Evolutionary conservation across 2,329 filamentous ascomycete species (phyloP), one percentile per base, ranked within the genome.

Genomic region (Xylariaceae sp.): DNA sequence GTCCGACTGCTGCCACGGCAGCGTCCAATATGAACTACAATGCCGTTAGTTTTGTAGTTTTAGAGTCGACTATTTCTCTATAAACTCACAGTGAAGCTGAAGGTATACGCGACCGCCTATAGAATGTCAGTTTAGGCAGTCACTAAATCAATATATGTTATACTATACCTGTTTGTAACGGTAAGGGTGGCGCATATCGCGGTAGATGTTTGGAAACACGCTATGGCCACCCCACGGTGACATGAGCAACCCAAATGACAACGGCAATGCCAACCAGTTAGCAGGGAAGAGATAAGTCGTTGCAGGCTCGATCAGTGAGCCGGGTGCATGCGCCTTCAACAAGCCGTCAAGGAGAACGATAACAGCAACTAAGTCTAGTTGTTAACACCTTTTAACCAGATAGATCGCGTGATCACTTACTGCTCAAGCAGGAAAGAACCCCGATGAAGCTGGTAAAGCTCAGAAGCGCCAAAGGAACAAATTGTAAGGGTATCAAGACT

Each of bases 361-460:
- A 37, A 88, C 74, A n/a, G 93, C 89, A 73, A 98, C 90, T 93
- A 66, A 2, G 37, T 19, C 50, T n/a, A 7, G 37, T 37, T 42
- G 32, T 62, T 20, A 62, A 37, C 43, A 58, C 41, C 44, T 21
- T 2, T 12, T 14, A 20, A 23, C 10, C 18, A 18, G n/a, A 7
- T n/a, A 10, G 9, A n/a, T 52, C 37, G 3, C 18, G 42, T 18
- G 14, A 19, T 19, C 16, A 88, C 89, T 79, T 78, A 93, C 90
- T 97, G 67, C 87, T 87, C 63, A 96, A 88, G 64, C 91, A 96
- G 54, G 86, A 93, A 64, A 97, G 79, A 50, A 99, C 96, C n/a
- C 93, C 93, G 59, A 98, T 78, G 54, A 98, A 87, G 70, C 91
- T 96, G 21, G 91, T 96, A 68, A 96, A 91, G 65, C 91, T 96